A percentile compares a stretch with the other conserved stretches of the same genome.
phyloP scores from a whole-genome alignment of 179 eudicot genomes.

The Pouteria campechiana region DNA sequence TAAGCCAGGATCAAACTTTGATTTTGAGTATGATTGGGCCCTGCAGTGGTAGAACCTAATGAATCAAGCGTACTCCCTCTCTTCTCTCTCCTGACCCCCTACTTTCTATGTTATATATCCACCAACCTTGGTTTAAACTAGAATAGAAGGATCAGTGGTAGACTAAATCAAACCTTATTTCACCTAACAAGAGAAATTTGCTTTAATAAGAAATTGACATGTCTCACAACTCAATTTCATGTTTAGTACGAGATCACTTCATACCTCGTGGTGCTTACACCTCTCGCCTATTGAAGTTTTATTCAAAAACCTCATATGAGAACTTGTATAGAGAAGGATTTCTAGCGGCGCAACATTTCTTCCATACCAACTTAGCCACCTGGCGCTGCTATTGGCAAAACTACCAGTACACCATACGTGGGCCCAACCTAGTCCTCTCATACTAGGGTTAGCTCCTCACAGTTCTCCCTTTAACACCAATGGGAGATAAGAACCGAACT shows the following conservation, averaged over 20 bases:
- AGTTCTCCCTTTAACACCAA: no score
- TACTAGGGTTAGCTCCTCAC: no score
- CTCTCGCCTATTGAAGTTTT: slow-evolving; percentile 6
- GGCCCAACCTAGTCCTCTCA: slow-evolving; percentile 1
- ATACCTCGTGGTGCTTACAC: slow-evolving; percentile 3
- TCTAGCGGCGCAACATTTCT: no score
- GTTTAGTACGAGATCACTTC: slow-evolving; percentile 6
- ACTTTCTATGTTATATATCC: no score
- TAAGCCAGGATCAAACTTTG: slow-evolving; percentile 13
- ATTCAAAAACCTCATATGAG: slow-evolving; percentile 9
- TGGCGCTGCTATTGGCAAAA: slow-evolving; percentile 1
- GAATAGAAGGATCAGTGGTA: no score
- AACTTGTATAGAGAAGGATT: slow-evolving; percentile 12
- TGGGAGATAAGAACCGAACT: background rate
- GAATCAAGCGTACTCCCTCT: no score
- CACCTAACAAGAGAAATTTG: no score
- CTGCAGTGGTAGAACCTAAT: slow-evolving; percentile 15
- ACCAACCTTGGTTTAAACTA: no score
- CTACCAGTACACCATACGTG: background rate
- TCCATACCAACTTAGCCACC: background rate
- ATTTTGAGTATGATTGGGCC: slow-evolving; percentile 12
- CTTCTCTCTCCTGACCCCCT: no score
- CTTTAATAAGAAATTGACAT: no score
- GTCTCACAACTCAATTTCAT: no score
- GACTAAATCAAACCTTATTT: no score